These are phyloP conservation scores for Dipodascus albidus DNA, from an alignment of 805 yeast genomes.

Conservation along the genomic window DNA sequence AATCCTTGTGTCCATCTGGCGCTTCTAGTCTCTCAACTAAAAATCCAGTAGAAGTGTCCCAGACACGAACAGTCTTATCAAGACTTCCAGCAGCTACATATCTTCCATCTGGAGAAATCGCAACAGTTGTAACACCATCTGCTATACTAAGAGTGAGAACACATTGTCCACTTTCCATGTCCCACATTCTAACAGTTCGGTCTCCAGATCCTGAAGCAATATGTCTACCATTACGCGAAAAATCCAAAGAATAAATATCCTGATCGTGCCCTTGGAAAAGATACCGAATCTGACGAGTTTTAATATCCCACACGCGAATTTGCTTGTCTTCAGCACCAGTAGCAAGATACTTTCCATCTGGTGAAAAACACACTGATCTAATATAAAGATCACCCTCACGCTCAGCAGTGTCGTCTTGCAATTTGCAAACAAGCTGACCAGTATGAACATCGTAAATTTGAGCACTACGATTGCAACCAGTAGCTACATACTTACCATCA, in stretches of 20 bases:
- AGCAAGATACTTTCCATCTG: slow-evolving; percentile 86
- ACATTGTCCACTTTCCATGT: slow-evolving; percentile 79
- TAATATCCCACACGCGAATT: slow-evolving; percentile 92
- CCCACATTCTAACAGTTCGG: slow-evolving; percentile 95
- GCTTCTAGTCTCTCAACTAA: slow-evolving; percentile 86
- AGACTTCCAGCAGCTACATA: slow-evolving; percentile 93
- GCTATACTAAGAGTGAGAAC: slow-evolving; percentile 81
- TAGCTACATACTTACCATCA: slow-evolving; percentile 87
- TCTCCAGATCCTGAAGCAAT: slow-evolving; percentile 95
- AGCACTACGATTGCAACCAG: slow-evolving; percentile 94
- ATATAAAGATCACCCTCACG: slow-evolving; percentile 78
- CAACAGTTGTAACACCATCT: slow-evolving; percentile 97
- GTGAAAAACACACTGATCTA: slow-evolving; percentile 91
- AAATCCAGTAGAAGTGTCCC: slow-evolving; percentile 92
- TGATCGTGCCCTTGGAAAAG: slow-evolving; percentile 87
- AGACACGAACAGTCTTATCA: slow-evolving; percentile 89
- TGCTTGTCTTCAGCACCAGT: slow-evolving; percentile 73
- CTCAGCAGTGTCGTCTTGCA: slow-evolving; percentile 70
- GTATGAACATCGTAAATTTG: slow-evolving; percentile 89
- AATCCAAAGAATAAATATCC: slow-evolving; percentile 91
- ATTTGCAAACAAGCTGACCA: slow-evolving; percentile 78
- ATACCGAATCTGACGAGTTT: slow-evolving; percentile 74
- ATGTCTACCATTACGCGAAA: slow-evolving; percentile 87
- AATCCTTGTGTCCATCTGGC: slow-evolving; percentile 92
- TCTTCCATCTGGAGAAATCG: slow-evolving; percentile 90